Evolutionary conservation across 345 rosid genomes (phyloP), one percentile per base, ranked within the genome.

Genomic region (Citrus medica): DNA sequence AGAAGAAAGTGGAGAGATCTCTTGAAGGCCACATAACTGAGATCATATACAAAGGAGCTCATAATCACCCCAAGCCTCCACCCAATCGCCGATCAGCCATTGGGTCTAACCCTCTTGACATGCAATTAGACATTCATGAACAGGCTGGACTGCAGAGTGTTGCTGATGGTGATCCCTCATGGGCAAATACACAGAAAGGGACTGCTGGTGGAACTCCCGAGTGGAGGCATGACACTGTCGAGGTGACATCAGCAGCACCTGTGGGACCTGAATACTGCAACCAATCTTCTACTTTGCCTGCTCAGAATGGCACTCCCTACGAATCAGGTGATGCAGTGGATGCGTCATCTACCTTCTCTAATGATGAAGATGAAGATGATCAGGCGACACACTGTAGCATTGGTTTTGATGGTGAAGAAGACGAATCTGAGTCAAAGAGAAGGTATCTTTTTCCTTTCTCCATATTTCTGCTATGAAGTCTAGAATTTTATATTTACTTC

Each of bases 1-100:
- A 91, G 93, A 96, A 96, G 89, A 96, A 96, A 73, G 98, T 96
- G 58, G 99, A 96, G 62, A 90, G 97, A 70, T 92, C 99, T 79
- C 93, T 86, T 33, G 98, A 94, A 85, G 99, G 99, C 63, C 97
- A 94, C 86, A 92, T 96, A 73, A 94, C 98, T 2, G 97, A 96
- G 89, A 96, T 96, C 78, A 94, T 94, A 85, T 96, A 96, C 79
- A 94, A 92, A 86, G 98, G 98, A 80, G 85, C 87, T 55, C 99
- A 96, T 85, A 92, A 88, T 80, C 99, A 96, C 79, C 86, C 86
- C 17, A 94, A 91, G 81, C 97, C 95, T 75, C 89, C 84, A 28
- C 90, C 92, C 4, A 87, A 85, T 74, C 90, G 97, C 14, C 89
- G 93, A 56, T 79, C 90, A 32, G 89, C 88, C 56, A 82, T 89